Conservation (phyloP, 2,329 filamentous ascomycete species). For the Teratosphaeriaceae sp. region DNA sequence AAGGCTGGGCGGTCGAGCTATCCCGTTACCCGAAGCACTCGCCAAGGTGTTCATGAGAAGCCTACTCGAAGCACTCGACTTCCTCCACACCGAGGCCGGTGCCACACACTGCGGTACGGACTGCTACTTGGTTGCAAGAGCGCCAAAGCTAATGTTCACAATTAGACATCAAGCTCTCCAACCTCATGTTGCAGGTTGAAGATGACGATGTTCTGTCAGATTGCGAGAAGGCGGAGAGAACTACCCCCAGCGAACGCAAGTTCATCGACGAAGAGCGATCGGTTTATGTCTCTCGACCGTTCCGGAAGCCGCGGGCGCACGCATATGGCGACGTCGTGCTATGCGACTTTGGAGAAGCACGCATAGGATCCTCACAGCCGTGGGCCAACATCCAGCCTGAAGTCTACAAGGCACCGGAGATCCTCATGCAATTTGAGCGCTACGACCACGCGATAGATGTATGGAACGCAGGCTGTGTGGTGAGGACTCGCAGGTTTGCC, state of each 20-base stretch:
- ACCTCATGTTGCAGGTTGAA: constrained; percentile 5
- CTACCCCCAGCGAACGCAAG: neutral
- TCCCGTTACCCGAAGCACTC: neutral
- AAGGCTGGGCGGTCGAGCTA: neutral
- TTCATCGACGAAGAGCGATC: neutral
- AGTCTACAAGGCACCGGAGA: constrained; percentile 6
- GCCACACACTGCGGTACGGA: constrained; percentile 15
- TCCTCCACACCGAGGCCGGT: constrained; percentile 14
- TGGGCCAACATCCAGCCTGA: constrained; percentile 7
- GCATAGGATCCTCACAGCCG: constrained; percentile 1
- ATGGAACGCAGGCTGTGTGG: constrained; percentile 7
- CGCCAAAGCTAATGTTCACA: neutral
- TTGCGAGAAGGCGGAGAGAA: neutral
- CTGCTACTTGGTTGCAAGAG: neutral
- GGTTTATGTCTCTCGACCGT: constrained; percentile 3
- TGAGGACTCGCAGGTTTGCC: constrained; percentile 1
- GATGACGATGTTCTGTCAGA: constrained; percentile 2
- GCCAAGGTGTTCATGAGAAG: constrained; percentile 10
- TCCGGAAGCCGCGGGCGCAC: constrained; percentile 4
- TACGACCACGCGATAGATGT: constrained; percentile 2
- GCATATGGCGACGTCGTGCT: constrained; percentile 4
- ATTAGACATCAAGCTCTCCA: constrained; percentile 5
- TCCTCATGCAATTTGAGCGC: constrained; percentile 5
- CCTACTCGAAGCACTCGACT: constrained; percentile 19
- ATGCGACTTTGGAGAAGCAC: constrained; percentile 7